Evolutionary conservation across 495 filamentous ascomycete genomes (phyloP).

Genomic region (Halenospora varia): DNA sequence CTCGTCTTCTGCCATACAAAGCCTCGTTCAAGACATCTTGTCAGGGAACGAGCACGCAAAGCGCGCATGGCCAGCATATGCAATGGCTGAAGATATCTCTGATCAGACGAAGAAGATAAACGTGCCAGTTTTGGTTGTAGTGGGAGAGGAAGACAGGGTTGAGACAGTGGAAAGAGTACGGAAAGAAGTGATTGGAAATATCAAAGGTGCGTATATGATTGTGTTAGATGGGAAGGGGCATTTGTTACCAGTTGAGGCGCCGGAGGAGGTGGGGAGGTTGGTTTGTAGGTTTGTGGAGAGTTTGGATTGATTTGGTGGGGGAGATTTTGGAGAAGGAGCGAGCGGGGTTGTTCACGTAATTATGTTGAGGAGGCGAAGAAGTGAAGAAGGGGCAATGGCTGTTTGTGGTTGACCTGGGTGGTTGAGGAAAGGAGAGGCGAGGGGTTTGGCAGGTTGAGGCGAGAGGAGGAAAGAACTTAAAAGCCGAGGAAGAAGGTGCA

Average conservation of each 20-base stretch:
- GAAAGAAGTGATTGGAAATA: slow-evolving; percentile 18
- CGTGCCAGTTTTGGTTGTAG: slow-evolving; percentile 32
- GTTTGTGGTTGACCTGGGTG: too few relatives aligned
- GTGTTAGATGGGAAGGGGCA: slow-evolving; percentile 21
- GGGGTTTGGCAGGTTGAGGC: too few relatives aligned
- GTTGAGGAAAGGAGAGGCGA: too few relatives aligned
- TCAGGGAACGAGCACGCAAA: slow-evolving; percentile 31
- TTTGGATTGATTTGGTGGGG: too few relatives aligned
- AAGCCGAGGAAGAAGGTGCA: too few relatives aligned
- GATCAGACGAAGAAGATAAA: slow-evolving; percentile 19
- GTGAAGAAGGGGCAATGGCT: too few relatives aligned
- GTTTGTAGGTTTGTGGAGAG: slow-evolving; percentile 11
- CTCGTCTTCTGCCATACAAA: slow-evolving; percentile 18
- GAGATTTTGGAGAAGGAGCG: too few relatives aligned
- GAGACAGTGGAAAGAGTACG: slow-evolving; percentile 24
- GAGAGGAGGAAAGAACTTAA: too few relatives aligned
- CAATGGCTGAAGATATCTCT: slow-evolving; percentile 37
- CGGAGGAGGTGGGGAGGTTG: not conserved
- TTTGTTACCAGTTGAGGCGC: slow-evolving; percentile 20
- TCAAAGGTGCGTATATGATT: slow-evolving; percentile 12
- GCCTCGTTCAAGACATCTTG: slow-evolving; percentile 31
- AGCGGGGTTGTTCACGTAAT: too few relatives aligned
- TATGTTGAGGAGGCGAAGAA: too few relatives aligned
- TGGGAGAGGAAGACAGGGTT: slow-evolving; percentile 33
- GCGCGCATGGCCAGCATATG: slow-evolving; percentile 36